Conservation (phyloP, 202 grass and related monocot species). For the Zoysia matrella region DNA sequence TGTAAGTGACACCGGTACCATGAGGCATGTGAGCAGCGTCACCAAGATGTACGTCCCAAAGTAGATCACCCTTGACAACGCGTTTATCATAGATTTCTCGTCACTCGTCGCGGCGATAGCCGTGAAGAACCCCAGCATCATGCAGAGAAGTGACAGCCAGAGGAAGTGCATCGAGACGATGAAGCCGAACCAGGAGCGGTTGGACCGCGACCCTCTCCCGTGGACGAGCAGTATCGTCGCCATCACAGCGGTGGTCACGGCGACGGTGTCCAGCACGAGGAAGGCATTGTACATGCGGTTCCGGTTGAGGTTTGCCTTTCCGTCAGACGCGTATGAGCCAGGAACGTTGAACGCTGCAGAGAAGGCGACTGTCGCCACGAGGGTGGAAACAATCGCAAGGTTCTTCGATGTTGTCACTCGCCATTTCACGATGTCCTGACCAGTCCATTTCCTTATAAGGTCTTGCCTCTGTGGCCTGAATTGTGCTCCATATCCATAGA, state of each 20-base stretch:
- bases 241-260: slow-evolving; percentile 34
- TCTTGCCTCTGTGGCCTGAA: not conserved
- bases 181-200: slow-evolving; percentile 21
- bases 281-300: slow-evolving; percentile 32
- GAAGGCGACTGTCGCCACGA: no score
- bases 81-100: not conserved
- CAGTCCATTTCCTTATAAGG: no score
- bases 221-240: slow-evolving; percentile 42
- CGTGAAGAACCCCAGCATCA: slow-evolving; percentile 45
- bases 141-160: slow-evolving; percentile 45
- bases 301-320: slow-evolving; percentile 31
- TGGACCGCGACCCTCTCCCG: slow-evolving; percentile 28
- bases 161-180: slow-evolving; percentile 39
- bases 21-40: not conserved
- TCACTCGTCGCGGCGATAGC: slow-evolving; percentile 3
- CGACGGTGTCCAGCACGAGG: slow-evolving; percentile 43
- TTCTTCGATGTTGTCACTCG: no score
- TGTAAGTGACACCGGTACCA: slow-evolving; percentile 5
- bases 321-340: slow-evolving; percentile 47
- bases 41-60: slow-evolving; percentile 17
- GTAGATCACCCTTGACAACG: slow-evolving; percentile 18
- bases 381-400: no score
- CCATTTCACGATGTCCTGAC: no score
- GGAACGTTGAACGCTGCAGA: slow-evolving; percentile 29
- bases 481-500: slow-evolving; percentile 21